These are phyloP conservation scores for Schoenoplectus triqueter DNA, from an alignment of 202 grass and related monocot genomes.

Conservation along the genomic window DNA sequence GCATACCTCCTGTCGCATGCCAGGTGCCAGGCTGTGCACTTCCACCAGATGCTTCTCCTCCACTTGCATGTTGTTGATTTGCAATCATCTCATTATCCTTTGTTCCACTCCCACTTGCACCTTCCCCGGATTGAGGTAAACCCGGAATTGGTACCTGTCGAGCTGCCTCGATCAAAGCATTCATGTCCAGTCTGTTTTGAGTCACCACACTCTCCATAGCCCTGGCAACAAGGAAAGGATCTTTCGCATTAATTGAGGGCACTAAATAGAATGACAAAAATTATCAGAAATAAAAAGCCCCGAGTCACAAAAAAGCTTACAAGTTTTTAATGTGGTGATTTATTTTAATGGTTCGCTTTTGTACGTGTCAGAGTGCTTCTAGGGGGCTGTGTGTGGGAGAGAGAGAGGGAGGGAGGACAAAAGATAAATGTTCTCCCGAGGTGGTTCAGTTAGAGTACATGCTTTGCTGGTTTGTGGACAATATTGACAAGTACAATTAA, in stretches of 20 bases:
- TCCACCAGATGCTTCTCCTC: slow-evolving; percentile 63
- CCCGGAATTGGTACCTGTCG: slow-evolving; percentile 70
- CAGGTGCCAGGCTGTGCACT: slow-evolving; percentile 56
- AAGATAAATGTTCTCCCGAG: neutral
- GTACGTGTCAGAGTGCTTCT: neutral
- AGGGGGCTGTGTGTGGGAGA: neutral
- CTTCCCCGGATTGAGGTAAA: slow-evolving; percentile 58
- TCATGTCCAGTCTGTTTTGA: slow-evolving; percentile 96
- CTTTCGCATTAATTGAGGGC: slow-evolving; percentile 22
- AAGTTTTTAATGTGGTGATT: neutral
- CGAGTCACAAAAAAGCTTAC: neutral
- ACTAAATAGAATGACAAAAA: neutral
- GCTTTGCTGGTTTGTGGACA: neutral
- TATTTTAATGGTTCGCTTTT: neutral
- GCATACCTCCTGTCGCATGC: slow-evolving; percentile 70
- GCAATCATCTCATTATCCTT: slow-evolving; percentile 80
- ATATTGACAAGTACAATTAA: neutral
- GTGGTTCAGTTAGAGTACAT: neutral
- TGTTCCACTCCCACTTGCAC: slow-evolving; percentile 52
- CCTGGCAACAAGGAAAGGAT: slow-evolving; percentile 46
- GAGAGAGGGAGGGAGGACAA: neutral
- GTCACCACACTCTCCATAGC: slow-evolving; percentile 97
- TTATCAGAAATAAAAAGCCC: neutral
- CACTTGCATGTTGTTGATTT: slow-evolving; percentile 55
- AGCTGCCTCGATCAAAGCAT: slow-evolving; percentile 60